Base-by-base conservation (phyloP, 345 rosid species). In the Excoecaria agallocha region DNA sequence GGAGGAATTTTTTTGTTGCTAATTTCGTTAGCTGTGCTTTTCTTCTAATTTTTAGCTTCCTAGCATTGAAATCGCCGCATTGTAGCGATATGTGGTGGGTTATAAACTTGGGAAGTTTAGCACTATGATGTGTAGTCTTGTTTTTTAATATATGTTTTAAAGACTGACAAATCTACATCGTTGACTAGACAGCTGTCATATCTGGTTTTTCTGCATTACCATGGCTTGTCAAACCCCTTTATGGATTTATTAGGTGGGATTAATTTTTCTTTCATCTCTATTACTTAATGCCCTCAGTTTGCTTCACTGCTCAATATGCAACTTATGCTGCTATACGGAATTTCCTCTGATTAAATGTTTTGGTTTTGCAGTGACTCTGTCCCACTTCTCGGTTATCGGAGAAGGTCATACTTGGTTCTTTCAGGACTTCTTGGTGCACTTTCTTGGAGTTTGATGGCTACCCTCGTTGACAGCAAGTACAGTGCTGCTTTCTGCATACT, bases 371-470 rank as follows among this genome's bases (percentile, higher is more conserved):
- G 99, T 84, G 98, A 93, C 79, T 91, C 97, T 58, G 70, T 93
- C 74, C 98, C 98, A 68, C 86, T 91, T 7, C 93, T 95, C 82
- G 99, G 99, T 49, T 93, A 95, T 71, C 91, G 98, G 50, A 90
- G 99, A 84, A 91, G 99, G 79, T 95, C 99, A 0, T 95, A 93
- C 84, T 83, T 95, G 82, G 94, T 91, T 80, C 88, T 95, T 60
- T 95, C 99, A 0, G 99, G 98, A 48, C 91, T 95, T 80, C 94
- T 95, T 81, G 98, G 99, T 80, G 93, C 97, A 59, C 81, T 95
- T 73, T 93, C 98, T 3, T 95, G 99, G 99, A 90, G 86, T 79
- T 89, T 93, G 88, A 95, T 95, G 99, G 93, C 99, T 56, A 82
- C 88, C 25, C 76, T 92, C 68, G 99, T 90, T 80, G 94, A 89